phyloP scores from a whole-genome alignment of 1,284 basidiomycete genomes.

The Fistulinella staudtii region DNA sequence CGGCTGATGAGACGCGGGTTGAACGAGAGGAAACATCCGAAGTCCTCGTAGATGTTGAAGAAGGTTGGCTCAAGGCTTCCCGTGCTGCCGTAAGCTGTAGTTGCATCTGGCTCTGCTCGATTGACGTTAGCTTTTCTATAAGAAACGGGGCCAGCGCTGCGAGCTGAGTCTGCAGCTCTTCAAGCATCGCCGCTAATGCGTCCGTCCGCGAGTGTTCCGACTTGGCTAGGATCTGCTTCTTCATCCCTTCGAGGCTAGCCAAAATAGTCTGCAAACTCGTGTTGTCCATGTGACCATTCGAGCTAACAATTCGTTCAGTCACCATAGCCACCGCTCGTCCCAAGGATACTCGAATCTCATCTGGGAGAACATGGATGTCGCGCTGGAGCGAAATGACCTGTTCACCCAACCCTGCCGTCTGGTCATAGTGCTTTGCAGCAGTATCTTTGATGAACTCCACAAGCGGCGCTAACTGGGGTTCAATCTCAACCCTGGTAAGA shows the following conservation, averaged over 20 bases:
- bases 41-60: slow-evolving; percentile 4
- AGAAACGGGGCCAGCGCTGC: slow-evolving; percentile 21
- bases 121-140: slow-evolving; percentile 24
- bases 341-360: slow-evolving; percentile 23
- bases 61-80: slow-evolving; percentile 4
- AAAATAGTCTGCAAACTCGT: slow-evolving; percentile 18
- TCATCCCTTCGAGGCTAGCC: slow-evolving; percentile 22
- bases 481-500: slow-evolving; percentile 8
- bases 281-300: background rate
- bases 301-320: slow-evolving; percentile 1
- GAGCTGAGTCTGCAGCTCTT: slow-evolving; percentile 20
- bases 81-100: slow-evolving; percentile 11
- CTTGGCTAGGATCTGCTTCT: slow-evolving; percentile 10
- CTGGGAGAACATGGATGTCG: slow-evolving; percentile 33
- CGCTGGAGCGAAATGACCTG: slow-evolving; percentile 37
- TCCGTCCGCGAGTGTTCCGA: slow-evolving; percentile 17
- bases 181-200: slow-evolving; percentile 22
- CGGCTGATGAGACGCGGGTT: too few species aligned
- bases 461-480: slow-evolving; percentile 24
- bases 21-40: slow-evolving; percentile 2
- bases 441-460: slow-evolving; percentile 38
- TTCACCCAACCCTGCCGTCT: slow-evolving; percentile 33
- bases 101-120: slow-evolving; percentile 24
- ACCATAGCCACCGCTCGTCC: slow-evolving; percentile 7
- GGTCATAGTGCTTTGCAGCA: slow-evolving; percentile 35